Conservation (phyloP, 2,329 filamentous ascomycete species). For the Simplicillium sp. region DNA sequence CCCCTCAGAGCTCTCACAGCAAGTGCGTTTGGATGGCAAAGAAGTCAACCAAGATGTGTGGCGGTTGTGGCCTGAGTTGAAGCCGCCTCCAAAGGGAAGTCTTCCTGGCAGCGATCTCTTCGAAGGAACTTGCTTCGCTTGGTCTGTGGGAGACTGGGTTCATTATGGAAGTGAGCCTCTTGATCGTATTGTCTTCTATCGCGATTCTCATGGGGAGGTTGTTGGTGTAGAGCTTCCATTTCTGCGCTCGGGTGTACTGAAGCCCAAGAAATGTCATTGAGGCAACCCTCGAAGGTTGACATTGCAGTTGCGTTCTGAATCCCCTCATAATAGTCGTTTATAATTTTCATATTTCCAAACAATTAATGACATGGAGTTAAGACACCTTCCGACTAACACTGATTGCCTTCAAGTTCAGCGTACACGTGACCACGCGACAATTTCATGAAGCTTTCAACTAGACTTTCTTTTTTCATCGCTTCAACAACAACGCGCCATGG, state of each 20-base stretch:
- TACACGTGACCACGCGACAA: not conserved
- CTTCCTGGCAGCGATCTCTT: slow-evolving; percentile 15
- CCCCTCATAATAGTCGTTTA: too few species aligned
- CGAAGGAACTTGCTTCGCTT: slow-evolving; percentile 16
- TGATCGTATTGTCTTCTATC: slow-evolving; percentile 20
- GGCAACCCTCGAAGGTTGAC: too few species aligned
- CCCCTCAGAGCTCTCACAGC: slow-evolving; percentile 11
- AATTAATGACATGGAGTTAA: too few species aligned
- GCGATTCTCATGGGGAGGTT: slow-evolving; percentile 12
- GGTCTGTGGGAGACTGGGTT: slow-evolving; percentile 23
- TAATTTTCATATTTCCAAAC: too few species aligned
- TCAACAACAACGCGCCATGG: slow-evolving; percentile 20
- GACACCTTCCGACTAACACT: too few species aligned
- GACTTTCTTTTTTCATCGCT: not conserved
- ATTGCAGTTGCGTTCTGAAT: too few species aligned
- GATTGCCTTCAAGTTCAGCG: too few species aligned
- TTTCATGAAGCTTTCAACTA: slow-evolving; percentile 1
- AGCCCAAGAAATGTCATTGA: too few species aligned
- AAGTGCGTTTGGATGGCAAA: slow-evolving; percentile 7
- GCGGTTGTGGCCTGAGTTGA: slow-evolving; percentile 17
- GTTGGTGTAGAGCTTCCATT: slow-evolving; percentile 23
- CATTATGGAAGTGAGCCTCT: slow-evolving; percentile 23
- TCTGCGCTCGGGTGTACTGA: slow-evolving; percentile 17
- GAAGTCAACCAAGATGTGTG: slow-evolving; percentile 12
- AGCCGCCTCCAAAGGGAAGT: slow-evolving; percentile 10